A percentile compares a stretch with the other conserved stretches of the same genome.
Evolutionary conservation across 257 asterid genomes (phyloP).

Genomic region (Craterostigma plantagineum): DNA sequence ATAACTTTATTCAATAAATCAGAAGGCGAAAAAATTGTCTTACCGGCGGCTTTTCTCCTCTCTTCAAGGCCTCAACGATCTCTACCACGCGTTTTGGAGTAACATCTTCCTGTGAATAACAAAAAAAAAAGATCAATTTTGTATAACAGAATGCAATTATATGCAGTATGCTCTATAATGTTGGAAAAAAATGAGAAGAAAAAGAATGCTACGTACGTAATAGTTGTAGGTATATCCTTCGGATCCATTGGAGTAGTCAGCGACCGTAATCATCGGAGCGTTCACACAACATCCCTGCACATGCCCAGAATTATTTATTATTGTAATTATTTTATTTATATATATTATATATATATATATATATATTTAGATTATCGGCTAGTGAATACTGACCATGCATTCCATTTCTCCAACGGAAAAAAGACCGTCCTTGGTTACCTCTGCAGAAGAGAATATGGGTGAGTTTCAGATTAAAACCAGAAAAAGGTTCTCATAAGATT

Average conservation of each 20-base stretch:
- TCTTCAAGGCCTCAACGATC: slow-evolving; percentile 75
- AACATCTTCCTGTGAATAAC: slow-evolving; percentile 60
- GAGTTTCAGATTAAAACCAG: slow-evolving; percentile 12
- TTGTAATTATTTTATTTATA: no score
- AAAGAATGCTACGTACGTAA: slow-evolving; percentile 30
- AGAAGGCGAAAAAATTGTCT: slow-evolving; percentile 9
- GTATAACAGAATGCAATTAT: background rate
- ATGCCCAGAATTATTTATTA: slow-evolving; percentile 8
- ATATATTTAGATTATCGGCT: background rate
- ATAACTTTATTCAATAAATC: background rate
- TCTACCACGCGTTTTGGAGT: slow-evolving; percentile 78
- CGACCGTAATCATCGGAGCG: slow-evolving; percentile 98
- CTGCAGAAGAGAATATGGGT: slow-evolving; percentile 27
- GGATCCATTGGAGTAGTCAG: slow-evolving; percentile 91
- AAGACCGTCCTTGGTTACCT: slow-evolving; percentile 93
- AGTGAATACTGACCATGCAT: slow-evolving; percentile 60
- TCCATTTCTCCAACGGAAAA: slow-evolving; percentile 99
- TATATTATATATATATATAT: no score
- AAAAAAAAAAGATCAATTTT: background rate
- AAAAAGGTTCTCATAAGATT: slow-evolving; percentile 5
- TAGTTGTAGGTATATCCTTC: slow-evolving; percentile 83
- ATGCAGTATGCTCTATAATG: background rate
- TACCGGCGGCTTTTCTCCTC: slow-evolving; percentile 94
- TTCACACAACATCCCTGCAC: slow-evolving; percentile 84
- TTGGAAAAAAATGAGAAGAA: background rate